Conservation (phyloP, 2,329 filamentous ascomycete species). For the Fusarium avenaceum region DNA sequence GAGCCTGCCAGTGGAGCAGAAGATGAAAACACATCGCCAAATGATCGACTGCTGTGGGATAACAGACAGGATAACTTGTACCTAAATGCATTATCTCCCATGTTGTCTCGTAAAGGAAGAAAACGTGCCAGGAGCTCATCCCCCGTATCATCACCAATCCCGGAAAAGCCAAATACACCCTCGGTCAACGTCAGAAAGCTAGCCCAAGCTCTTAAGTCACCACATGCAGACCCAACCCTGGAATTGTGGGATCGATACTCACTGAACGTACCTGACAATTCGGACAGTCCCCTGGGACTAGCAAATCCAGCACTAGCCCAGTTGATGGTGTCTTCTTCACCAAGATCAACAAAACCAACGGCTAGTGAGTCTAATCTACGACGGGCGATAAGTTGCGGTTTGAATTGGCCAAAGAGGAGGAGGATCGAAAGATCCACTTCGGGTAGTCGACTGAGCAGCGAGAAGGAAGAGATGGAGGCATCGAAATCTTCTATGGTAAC, state of each 20-base stretch:
- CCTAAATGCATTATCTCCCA: constrained; percentile 61
- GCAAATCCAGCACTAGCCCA: constrained; percentile 72
- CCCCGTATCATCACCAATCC: constrained; percentile 75
- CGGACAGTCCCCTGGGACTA: constrained; percentile 59
- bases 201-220: constrained; percentile 72
- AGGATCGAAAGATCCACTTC: constrained; percentile 66
- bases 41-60: constrained; percentile 73
- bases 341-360: constrained; percentile 66
- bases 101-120: constrained; percentile 64
- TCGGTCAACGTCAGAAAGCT: constrained; percentile 71
- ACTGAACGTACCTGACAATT: constrained; percentile 58
- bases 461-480: constrained; percentile 59
- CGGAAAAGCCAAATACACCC: constrained; percentile 59
- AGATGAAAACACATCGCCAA: constrained; percentile 67
- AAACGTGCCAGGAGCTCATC: constrained; percentile 83
- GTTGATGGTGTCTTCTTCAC: constrained; percentile 78
- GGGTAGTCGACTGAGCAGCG: constrained; percentile 51
- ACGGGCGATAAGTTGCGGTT: constrained; percentile 76
- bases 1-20: constrained; percentile 59
- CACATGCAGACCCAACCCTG: constrained; percentile 77
- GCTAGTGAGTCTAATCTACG: constrained; percentile 62
- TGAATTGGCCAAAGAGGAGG: constrained; percentile 79
- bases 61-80: constrained; percentile 61
- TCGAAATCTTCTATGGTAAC: constrained; percentile 71
- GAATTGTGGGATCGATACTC: constrained; percentile 85